Percentiles rank a stretch among this genome's conserved stretches.
Evolutionary conservation across 768 basidiomycete species (phyloP).

Genomic region (Tulasnella sp.): DNA sequence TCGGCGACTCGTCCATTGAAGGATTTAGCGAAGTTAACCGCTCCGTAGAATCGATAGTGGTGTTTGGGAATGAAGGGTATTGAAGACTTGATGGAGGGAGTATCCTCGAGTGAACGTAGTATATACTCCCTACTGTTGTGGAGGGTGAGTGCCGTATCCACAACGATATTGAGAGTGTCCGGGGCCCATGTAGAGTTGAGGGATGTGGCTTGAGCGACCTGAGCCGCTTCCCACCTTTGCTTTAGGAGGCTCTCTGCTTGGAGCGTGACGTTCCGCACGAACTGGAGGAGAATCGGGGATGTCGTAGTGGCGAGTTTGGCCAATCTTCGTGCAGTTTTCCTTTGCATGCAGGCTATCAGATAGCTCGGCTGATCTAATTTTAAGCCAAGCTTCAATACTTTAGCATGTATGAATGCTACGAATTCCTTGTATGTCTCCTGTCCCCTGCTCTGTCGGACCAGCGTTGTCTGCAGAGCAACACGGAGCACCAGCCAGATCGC

Average conservation of each 20-base stretch:
- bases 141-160: conserved; percentile 1
- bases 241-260: not conserved
- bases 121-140: not conserved
- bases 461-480: conserved; percentile 29
- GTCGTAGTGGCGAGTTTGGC: no score
- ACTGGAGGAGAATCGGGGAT: no score
- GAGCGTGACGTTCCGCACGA: no score
- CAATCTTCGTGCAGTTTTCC: conserved; percentile 22
- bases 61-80: no score
- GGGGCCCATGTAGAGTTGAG: conserved; percentile 2
- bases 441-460: conserved; percentile 15
- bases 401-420: conserved; percentile 31
- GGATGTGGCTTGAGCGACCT: not conserved
- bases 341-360: conserved; percentile 22
- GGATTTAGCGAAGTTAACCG: no score
- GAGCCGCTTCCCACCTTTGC: not conserved
- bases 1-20: no score
- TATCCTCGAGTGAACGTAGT: no score
- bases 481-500: conserved; percentile 39
- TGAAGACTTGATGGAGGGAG: no score
- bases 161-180: not conserved
- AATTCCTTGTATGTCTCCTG: conserved; percentile 34
- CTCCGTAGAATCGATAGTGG: no score
- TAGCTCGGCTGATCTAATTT: conserved; percentile 21
- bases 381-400: conserved; percentile 22